A percentile compares a stretch with the other conserved stretches of the same genome.
Conservation (phyloP, 2,329 filamentous ascomycete species). For the Dactylellina haptotyla region DNA sequence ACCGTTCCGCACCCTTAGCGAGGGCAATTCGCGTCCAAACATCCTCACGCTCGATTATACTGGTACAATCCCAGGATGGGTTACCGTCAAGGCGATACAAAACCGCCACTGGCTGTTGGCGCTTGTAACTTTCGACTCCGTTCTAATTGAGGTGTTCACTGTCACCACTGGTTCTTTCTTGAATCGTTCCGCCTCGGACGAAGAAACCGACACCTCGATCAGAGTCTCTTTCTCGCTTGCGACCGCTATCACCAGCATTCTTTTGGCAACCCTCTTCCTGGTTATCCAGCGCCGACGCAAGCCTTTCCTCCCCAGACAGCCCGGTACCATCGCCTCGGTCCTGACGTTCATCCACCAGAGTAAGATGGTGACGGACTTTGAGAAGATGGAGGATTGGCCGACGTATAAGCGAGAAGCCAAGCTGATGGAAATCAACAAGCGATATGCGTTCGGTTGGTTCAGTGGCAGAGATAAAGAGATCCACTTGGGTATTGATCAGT, state of each 20-base stretch:
- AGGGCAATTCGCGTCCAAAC: conserved; percentile 72
- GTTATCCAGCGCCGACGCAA: conserved; percentile 73
- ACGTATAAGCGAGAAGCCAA: conserved; percentile 71
- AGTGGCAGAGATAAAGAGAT: conserved; percentile 75
- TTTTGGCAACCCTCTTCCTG: conserved; percentile 69
- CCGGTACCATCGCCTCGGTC: conserved; percentile 79
- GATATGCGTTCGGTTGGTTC: conserved; percentile 82
- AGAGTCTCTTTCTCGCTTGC: conserved; percentile 73
- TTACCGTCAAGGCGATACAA: conserved; percentile 70
- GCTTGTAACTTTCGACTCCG: conserved; percentile 74
- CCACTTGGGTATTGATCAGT: conserved; percentile 79
- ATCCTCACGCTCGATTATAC: conserved; percentile 78
- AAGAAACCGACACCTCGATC: conserved; percentile 73
- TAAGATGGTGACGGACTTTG: conserved; percentile 81
- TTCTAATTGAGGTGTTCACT: conserved; percentile 78
- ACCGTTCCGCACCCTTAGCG: conserved; percentile 76
- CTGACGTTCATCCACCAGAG: conserved; percentile 82
- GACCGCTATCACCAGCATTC: conserved; percentile 73
- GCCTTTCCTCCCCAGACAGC: conserved; percentile 79
- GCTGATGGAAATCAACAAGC: conserved; percentile 71
- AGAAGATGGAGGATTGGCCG: conserved; percentile 73
- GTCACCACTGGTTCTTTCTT: conserved; percentile 74
- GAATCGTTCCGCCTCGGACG: conserved; percentile 64
- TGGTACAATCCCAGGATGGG: conserved; percentile 74
- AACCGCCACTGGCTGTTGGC: conserved; percentile 75